Conservation (phyloP, 2,329 filamentous ascomycete genomes). For the Fusarium sp. region DNA sequence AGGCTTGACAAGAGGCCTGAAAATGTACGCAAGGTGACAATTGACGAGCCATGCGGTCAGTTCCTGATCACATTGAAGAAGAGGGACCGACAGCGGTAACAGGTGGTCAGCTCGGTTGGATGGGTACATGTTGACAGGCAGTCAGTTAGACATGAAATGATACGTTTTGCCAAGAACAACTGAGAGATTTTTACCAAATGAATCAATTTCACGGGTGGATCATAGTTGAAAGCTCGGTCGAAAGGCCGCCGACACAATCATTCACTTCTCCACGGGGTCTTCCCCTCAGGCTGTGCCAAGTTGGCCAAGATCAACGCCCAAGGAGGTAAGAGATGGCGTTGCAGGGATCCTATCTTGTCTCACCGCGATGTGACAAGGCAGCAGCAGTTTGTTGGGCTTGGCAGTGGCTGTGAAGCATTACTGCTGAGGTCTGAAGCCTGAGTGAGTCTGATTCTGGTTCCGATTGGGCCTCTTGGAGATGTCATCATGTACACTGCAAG, state of each 20-base stretch:
- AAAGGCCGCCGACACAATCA: not conserved
- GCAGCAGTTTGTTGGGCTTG: not conserved
- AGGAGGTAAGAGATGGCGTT: not conserved
- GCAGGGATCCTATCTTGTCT: not conserved
- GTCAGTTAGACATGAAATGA: too few relatives aligned
- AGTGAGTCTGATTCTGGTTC: too few relatives aligned
- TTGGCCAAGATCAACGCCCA: not conserved
- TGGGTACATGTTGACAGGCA: too few relatives aligned
- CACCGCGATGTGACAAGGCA: slow-evolving; percentile 13
- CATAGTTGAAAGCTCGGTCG: too few relatives aligned
- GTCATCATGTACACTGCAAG: not conserved
- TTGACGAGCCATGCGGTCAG: slow-evolving; percentile 22
- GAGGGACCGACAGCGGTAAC: not conserved
- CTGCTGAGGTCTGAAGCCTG: too few relatives aligned
- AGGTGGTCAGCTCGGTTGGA: not conserved
- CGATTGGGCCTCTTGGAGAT: not conserved
- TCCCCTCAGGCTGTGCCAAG: not conserved
- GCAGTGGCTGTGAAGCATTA: too few relatives aligned
- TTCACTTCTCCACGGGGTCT: not conserved
- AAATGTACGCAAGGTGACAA: slow-evolving; percentile 22
- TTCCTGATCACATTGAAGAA: slow-evolving; percentile 18
- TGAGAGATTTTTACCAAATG: not conserved
- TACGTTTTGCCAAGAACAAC: not conserved
- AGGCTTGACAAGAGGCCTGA: slow-evolving; percentile 16
- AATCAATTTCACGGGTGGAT: not conserved